Conservation (phyloP, 345 rosid species). For the Passiflora organensis region DNA sequence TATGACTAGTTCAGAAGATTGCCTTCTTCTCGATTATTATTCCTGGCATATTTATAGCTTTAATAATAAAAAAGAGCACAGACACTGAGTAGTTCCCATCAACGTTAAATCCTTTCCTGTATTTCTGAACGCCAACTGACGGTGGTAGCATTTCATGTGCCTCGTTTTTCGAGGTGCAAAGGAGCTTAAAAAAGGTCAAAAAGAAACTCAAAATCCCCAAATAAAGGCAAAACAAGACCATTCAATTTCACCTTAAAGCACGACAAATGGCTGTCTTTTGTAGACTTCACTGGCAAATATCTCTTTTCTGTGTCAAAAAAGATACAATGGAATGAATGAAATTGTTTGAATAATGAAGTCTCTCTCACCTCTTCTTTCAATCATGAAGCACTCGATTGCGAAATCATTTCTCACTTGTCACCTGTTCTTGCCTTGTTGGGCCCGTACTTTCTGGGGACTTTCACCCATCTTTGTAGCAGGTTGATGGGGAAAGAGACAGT, state of each 20-base stretch:
- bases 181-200: constrained; percentile 8
- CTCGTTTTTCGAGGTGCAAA: not conserved
- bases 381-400: constrained; percentile 38
- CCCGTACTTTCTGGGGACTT: constrained; percentile 6
- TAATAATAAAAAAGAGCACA: constrained; percentile 12
- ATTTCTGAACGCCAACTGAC: not conserved
- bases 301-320: constrained; percentile 12
- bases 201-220: constrained; percentile 4
- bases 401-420: constrained; percentile 23
- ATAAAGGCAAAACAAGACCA: constrained; percentile 12
- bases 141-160: not conserved
- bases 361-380: constrained; percentile 16
- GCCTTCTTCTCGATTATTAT: too few species aligned
- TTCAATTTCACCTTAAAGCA: constrained; percentile 19
- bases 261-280: constrained; percentile 8
- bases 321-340: constrained; percentile 8
- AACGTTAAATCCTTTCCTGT: not conserved
- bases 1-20: too few species aligned
- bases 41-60: too few species aligned
- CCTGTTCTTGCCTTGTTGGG: not conserved
- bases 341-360: not conserved
- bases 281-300: not conserved
- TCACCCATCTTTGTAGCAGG: not conserved
- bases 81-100: constrained; percentile 3
- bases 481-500: too few species aligned